phyloP scores from a whole-genome alignment of 2,329 filamentous ascomycete species.

The Fusarium mangiferae region DNA sequence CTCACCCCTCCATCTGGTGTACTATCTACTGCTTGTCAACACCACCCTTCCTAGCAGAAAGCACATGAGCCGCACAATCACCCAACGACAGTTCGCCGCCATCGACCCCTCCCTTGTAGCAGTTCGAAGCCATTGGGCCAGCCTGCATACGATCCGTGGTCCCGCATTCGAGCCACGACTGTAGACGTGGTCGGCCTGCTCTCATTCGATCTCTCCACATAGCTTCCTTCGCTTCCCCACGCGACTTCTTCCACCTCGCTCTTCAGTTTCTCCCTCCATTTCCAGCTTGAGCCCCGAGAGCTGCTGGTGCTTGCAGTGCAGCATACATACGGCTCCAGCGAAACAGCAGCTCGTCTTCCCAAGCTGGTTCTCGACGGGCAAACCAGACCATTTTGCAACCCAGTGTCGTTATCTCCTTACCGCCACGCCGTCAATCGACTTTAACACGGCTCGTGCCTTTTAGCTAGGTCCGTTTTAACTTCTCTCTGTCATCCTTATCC shows the following conservation, averaged over 20 bases:
- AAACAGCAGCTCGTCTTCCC: constrained; percentile 45
- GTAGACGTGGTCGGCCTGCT: constrained; percentile 46
- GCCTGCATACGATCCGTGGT: constrained; percentile 51
- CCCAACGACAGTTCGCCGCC: constrained; percentile 44
- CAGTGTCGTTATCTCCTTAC: constrained; percentile 45
- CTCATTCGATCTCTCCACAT: constrained; percentile 51
- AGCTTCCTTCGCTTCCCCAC: constrained; percentile 49
- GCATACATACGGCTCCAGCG: constrained; percentile 47
- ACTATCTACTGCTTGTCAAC: constrained; percentile 39
- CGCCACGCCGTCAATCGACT: constrained; percentile 41
- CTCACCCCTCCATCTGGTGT: constrained; percentile 40
- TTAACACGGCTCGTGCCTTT: constrained; percentile 34
- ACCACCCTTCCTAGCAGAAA: constrained; percentile 41
- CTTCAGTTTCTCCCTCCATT: constrained; percentile 46
- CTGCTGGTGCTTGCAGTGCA: constrained; percentile 49
- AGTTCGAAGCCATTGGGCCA: constrained; percentile 49
- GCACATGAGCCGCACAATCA: constrained; percentile 44
- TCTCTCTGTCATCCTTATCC: constrained; percentile 29
- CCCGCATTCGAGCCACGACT: constrained; percentile 56
- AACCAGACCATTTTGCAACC: constrained; percentile 45
- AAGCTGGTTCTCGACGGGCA: constrained; percentile 37
- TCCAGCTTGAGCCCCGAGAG: constrained; percentile 45
- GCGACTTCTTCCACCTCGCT: constrained; percentile 48
- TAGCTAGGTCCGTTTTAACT: constrained; percentile 47
- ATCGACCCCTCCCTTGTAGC: constrained; percentile 45